Conservation (phyloP, 345 rosid genomes). For the Citrus medica region DNA sequence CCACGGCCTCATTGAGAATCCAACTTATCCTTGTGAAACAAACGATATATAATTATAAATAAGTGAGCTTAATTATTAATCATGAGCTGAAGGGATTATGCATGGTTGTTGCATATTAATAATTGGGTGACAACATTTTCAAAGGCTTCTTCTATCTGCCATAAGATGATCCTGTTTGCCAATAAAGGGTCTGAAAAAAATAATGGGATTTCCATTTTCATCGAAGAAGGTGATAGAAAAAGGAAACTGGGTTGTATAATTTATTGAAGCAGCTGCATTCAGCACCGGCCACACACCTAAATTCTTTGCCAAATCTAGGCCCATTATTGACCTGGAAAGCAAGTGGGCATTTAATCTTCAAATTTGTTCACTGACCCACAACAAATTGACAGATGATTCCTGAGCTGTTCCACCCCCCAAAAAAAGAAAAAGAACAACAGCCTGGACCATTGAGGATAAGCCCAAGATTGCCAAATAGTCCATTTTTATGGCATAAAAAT, state of each 20-base stretch:
- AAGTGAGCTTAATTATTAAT: neutral
- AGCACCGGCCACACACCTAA: constrained; percentile 8
- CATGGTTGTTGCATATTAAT: neutral
- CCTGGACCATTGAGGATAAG: constrained; percentile 9
- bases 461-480: constrained; percentile 6
- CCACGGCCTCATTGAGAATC: neutral
- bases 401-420: neutral
- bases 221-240: neutral
- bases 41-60: neutral
- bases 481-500: neutral
- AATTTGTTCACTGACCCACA: constrained; percentile 1
- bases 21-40: neutral
- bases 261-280: constrained; percentile 4
- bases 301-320: constrained; percentile 6
- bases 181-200: neutral
- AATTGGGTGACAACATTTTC: neutral
- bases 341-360: neutral
- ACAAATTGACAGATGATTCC: constrained; percentile 17
- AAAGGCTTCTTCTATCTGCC: neutral
- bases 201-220: constrained; percentile 1
- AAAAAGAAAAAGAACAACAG: neutral
- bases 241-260: neutral
- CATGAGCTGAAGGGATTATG: neutral
- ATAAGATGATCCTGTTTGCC: neutral
- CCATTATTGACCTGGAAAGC: constrained; percentile 17